Evolutionary conservation across 1,139 yeast species (phyloP).

Genomic region (Debaryomyces fabryi): DNA sequence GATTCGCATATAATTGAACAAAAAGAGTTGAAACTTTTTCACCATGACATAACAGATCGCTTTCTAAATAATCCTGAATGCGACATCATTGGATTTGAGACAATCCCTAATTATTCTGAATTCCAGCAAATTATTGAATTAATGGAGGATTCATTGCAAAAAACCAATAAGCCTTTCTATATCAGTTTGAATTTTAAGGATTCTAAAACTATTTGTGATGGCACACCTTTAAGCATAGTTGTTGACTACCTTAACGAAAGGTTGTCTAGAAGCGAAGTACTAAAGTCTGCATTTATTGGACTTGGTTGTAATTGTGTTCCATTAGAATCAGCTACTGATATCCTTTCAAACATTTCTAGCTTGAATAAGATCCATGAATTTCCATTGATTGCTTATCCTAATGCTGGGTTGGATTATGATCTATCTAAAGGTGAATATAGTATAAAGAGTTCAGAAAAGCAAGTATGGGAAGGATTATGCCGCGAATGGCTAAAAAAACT

Average conservation of each 20-base stretch:
- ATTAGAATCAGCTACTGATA: constrained; percentile 21
- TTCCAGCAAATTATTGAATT: constrained; percentile 36
- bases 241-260: constrained; percentile 20
- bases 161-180: constrained; percentile 30
- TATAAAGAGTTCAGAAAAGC: constrained; percentile 13
- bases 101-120: constrained; percentile 61
- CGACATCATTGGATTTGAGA: constrained; percentile 63
- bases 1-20: constrained; percentile 25
- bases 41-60: constrained; percentile 47
- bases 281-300: constrained; percentile 26
- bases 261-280: constrained; percentile 13
- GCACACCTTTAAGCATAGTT: constrained; percentile 31
- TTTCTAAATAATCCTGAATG: constrained; percentile 40
- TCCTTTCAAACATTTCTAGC: constrained; percentile 18
- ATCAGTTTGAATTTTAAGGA: constrained; percentile 33
- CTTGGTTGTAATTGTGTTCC: constrained; percentile 47
- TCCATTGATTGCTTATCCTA: constrained; percentile 41
- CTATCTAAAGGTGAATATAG: constrained; percentile 14
- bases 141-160: constrained; percentile 24
- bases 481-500: constrained; percentile 32
- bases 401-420: constrained; percentile 37
- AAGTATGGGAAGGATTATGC: constrained; percentile 33
- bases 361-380: constrained; percentile 17
- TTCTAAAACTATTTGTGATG: constrained; percentile 31
- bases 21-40: constrained; percentile 45